Evolutionary conservation across 75 land plant species (phyloP), one percentile per base, ranked within the genome.

Genomic region (Cunninghamia lanceolata): DNA sequence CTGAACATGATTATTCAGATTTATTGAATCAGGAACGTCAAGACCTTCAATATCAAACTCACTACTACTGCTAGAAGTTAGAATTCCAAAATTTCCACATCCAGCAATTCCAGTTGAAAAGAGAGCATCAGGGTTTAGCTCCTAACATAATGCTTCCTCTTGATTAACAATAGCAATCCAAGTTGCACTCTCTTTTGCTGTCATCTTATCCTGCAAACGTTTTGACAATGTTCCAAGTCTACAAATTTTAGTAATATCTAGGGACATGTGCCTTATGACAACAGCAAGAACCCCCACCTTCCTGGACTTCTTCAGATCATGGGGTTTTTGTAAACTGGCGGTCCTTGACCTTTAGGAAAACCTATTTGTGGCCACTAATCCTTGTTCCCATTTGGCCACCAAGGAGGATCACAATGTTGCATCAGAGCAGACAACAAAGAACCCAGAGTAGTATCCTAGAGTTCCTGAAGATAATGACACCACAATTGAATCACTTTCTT

Each of bases 161-260:
- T 95, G 96, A 63, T 94, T 91, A 13, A 96, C 82, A 38, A 96
- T 93, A 21, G 93, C 85, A 81, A 91, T 83, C 99, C 99, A 96
- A n/a, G 95, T 93, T 13, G 94, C 89, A 88, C 92, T 95, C 89
- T 96, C 99, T 88, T 93, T 94, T 7, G 96, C 98, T 32, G 94
- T 96, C 98, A 96, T 95, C 91, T 95, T 96, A 63, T 96, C 97
- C 88, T 96, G 98, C 75, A 96, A 83, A 89, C 99, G 94, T 76
- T 96, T 96, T 0, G 97, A 95, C 86, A 94, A 97, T 36, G 93
- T 85, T 54, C 95, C 95, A 59, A 96, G 93, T 90, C 88, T 92
- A 42, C 94, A 88, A 52, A 96, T 93, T 90, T 94, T 95, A n/a
- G 90, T 89, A 43, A 95, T 91, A 53, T 96, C 97, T 13, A 96